Percentiles rank a stretch among this genome's conserved stretches.
Conservation (phyloP, 2,329 filamentous ascomycete species). For the Cladosporium oxysporum region DNA sequence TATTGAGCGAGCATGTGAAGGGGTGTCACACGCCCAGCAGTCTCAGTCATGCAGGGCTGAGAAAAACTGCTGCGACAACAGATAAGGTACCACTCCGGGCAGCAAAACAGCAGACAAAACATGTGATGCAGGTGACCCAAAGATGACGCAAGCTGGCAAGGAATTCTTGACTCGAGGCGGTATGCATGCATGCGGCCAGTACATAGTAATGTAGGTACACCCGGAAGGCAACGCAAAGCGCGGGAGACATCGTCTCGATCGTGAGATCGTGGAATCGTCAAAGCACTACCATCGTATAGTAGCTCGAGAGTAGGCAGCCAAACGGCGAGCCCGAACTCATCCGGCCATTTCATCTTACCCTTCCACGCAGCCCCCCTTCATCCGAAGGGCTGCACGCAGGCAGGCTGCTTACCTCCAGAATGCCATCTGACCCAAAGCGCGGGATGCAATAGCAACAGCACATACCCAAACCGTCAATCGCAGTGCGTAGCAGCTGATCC, state of each 20-base stretch:
- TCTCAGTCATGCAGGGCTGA: conserved; percentile 17
- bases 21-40: conserved; percentile 10
- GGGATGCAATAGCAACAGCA: conserved; percentile 13
- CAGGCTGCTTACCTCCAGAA: not conserved
- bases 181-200: not conserved
- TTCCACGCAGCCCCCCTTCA: not conserved
- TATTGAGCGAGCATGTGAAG: conserved; percentile 5
- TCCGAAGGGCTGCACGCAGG: not conserved
- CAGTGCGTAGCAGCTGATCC: not conserved
- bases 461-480: not conserved
- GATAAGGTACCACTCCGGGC: not conserved
- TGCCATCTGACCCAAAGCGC: conserved; percentile 7
- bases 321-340: conserved; percentile 9
- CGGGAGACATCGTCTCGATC: not conserved
- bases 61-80: conserved; percentile 4
- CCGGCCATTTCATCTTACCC: conserved; percentile 1
- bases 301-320: not conserved
- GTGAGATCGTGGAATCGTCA: not conserved
- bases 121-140: conserved; percentile 13
- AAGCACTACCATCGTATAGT: not conserved
- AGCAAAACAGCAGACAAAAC: not conserved
- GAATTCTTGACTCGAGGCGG: not conserved
- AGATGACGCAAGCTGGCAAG: conserved; percentile 7
- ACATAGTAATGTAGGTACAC: conserved; percentile 12
- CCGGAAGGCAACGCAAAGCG: conserved; percentile 4